Conservation (phyloP, 129 eudicot genomes). For the Scalesia atractyloides region DNA sequence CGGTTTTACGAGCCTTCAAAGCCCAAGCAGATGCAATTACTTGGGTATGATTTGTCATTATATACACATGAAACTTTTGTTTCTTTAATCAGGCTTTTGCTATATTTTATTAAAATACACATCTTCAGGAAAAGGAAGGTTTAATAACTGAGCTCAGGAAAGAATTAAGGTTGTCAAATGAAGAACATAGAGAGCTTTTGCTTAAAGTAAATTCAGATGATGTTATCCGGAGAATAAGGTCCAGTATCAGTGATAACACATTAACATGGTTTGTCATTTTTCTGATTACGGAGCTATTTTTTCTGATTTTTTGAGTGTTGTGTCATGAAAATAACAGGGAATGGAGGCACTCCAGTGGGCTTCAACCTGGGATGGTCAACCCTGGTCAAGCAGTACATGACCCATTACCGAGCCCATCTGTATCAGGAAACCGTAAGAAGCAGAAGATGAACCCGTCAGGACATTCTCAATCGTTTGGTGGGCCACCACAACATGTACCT, state of each 20-base stretch:
- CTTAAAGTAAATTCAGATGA: constrained; percentile 84
- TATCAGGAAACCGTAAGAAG: constrained; percentile 88
- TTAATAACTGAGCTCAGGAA: constrained; percentile 88
- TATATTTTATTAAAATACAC: constrained; percentile 14
- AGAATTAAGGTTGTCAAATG: constrained; percentile 86
- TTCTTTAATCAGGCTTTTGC: constrained; percentile 17
- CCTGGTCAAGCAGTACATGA: constrained; percentile 67
- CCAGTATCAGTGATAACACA: neutral
- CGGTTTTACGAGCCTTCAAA: constrained; percentile 81
- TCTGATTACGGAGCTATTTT: neutral
- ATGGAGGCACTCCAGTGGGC: constrained; percentile 80
- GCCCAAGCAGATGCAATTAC: constrained; percentile 94
- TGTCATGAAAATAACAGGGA: constrained; percentile 48
- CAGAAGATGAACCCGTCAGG: constrained; percentile 68
- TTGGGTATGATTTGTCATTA: constrained; percentile 60
- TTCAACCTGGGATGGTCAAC: constrained; percentile 58
- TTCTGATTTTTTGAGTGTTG: constrained; percentile 4
- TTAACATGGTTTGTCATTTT: neutral
- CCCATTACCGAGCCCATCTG: constrained; percentile 75
- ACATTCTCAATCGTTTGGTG: constrained; percentile 75
- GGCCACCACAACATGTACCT: constrained; percentile 56
- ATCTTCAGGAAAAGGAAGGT: constrained; percentile 84
- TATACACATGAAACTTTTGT: constrained; percentile 17
- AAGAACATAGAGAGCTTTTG: constrained; percentile 88
- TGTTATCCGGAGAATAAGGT: constrained; percentile 85